Conservation (phyloP, 208 protist genomes). For the Novymonas esmeraldas region DNA sequence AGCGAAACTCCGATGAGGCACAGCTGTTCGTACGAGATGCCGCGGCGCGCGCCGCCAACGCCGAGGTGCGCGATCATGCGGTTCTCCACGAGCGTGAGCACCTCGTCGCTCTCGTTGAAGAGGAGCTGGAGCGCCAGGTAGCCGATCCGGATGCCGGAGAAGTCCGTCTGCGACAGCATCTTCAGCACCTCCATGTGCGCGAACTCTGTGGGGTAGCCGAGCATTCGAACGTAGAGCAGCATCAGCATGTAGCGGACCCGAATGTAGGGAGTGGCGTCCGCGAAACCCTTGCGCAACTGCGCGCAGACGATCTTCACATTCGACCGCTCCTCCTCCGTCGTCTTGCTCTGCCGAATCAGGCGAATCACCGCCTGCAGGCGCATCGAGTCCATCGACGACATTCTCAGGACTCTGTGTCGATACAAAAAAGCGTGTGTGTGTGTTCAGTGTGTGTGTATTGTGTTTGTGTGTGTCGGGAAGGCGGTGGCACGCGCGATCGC, state of each 20-base stretch:
- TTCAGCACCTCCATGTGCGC: slow-evolving; percentile 99
- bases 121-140: slow-evolving; percentile 97
- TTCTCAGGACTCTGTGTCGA: slow-evolving; percentile 4
- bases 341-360: slow-evolving; percentile 96
- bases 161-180: slow-evolving; percentile 96
- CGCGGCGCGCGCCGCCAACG: slow-evolving; percentile 9
- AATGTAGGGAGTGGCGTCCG: slow-evolving; percentile 91
- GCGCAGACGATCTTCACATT: slow-evolving; percentile 97
- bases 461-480: no score
- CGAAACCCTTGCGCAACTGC: slow-evolving; percentile 94
- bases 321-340: slow-evolving; percentile 95
- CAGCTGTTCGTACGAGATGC: slow-evolving; percentile 68
- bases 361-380: slow-evolving; percentile 97
- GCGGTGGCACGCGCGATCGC: no score
- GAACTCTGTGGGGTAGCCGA: slow-evolving; percentile 99
- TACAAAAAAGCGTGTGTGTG: no score
- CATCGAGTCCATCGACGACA: slow-evolving; percentile 78
- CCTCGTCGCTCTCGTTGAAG: slow-evolving; percentile 97
- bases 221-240: slow-evolving; percentile 99
- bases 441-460: no score
- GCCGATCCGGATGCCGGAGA: slow-evolving; percentile 97
- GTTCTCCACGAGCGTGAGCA: slow-evolving; percentile 98
- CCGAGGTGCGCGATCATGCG: slow-evolving; percentile 96
- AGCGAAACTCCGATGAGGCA: slow-evolving; percentile 95
- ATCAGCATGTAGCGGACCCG: slow-evolving; percentile 99